Conservation (phyloP, 495 filamentous ascomycete species). For the Lasiosphaeriaceae sp. region DNA sequence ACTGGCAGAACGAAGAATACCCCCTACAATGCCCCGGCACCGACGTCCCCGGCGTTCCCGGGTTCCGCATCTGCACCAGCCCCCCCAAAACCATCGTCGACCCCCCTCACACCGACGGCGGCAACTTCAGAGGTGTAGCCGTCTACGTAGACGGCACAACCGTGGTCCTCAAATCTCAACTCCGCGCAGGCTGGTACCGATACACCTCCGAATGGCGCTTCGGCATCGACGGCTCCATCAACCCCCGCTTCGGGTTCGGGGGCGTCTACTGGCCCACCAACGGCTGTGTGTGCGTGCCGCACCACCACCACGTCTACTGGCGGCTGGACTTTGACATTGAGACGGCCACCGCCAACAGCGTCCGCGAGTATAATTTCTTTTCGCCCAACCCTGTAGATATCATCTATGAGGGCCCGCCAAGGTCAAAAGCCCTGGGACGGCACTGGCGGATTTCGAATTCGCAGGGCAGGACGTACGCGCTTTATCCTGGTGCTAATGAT, state of each 20-base stretch:
- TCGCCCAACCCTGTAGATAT: background rate
- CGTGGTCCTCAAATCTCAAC: background rate
- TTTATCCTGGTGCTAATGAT: background rate
- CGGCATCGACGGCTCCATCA: background rate
- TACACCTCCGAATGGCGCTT: conserved; percentile 4
- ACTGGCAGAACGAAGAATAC: conserved; percentile 5
- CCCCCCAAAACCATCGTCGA: background rate
- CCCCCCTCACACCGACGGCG: background rate
- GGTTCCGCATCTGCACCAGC: background rate
- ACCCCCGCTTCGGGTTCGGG: background rate
- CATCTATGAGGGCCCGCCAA: background rate
- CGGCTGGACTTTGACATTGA: conserved; percentile 4
- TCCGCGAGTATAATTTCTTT: background rate
- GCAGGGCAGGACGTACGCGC: background rate
- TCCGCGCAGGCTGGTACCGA: conserved; percentile 1
- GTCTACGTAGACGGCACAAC: background rate
- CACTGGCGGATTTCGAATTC: background rate
- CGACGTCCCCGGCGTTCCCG: background rate
- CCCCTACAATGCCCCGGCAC: background rate
- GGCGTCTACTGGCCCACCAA: background rate
- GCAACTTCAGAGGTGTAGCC: background rate
- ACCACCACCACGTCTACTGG: conserved; percentile 6
- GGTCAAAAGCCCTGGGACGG: background rate
- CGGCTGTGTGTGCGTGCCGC: background rate
- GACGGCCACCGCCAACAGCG: background rate